Percentiles rank a stretch among this genome's conserved stretches.
These are phyloP conservation scores for Naganishia vaughanmartiniae DNA, from an alignment of 768 basidiomycete genomes.

Conservation along the genomic window DNA sequence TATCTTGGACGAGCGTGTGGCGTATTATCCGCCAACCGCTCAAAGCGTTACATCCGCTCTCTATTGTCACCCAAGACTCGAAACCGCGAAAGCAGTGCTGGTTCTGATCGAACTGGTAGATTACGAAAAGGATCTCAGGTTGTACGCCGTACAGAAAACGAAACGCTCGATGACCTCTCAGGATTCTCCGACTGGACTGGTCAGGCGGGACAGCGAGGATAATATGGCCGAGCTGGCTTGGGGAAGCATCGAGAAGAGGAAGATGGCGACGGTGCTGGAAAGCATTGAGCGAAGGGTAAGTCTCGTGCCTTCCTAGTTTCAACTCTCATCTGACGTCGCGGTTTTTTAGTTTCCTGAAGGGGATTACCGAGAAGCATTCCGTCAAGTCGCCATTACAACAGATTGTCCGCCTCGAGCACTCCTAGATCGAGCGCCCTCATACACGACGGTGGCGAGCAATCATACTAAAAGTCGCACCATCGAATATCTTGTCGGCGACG, in stretches of 20 bases:
- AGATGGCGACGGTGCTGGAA: constrained; percentile 31
- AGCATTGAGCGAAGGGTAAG: constrained; percentile 33
- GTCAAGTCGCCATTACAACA: constrained; percentile 15
- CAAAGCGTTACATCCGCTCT: constrained; percentile 44
- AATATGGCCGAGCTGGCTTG: constrained; percentile 26
- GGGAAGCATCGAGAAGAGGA: constrained; percentile 29
- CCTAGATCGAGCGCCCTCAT: constrained; percentile 29
- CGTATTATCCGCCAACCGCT: constrained; percentile 38
- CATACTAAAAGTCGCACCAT: constrained; percentile 16
- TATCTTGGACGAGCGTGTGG: constrained; percentile 19
- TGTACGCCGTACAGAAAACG: constrained; percentile 23
- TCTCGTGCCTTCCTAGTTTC: neutral
- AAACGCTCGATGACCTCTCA: constrained; percentile 18
- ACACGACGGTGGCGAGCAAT: constrained; percentile 30
- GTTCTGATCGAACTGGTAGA: constrained; percentile 47
- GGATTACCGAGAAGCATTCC: constrained; percentile 33
- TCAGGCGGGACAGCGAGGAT: constrained; percentile 19
- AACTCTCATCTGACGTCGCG: neutral
- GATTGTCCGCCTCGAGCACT: constrained; percentile 30
- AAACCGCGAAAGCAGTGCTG: constrained; percentile 36
- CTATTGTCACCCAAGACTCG: constrained; percentile 48
- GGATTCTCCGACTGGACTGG: constrained; percentile 1
- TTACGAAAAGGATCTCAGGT: constrained; percentile 42
- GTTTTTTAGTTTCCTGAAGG: constrained; percentile 32
- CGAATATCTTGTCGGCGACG: constrained; percentile 9